These are phyloP conservation scores for Clarireedia monteithiana DNA, from an alignment of 2,329 filamentous ascomycete genomes.

Conservation along the genomic window DNA sequence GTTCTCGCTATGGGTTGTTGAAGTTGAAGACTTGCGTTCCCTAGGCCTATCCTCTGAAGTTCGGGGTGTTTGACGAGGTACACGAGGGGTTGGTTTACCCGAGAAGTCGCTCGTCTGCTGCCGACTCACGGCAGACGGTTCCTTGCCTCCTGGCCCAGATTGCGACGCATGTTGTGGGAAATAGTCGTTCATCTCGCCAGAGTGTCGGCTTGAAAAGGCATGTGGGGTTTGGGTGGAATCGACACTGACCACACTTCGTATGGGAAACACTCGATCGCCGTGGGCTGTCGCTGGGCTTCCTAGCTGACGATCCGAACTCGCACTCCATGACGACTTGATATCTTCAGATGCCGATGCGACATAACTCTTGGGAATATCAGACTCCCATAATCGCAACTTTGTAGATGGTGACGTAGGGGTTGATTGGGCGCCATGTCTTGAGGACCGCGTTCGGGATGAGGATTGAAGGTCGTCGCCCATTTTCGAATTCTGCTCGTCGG, in stretches of 20 bases:
- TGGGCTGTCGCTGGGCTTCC: slow-evolving; percentile 12
- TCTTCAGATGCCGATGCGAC: neutral
- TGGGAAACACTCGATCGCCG: slow-evolving; percentile 24
- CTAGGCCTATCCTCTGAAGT: neutral
- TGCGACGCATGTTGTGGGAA: slow-evolving; percentile 8
- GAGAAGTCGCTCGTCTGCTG: neutral
- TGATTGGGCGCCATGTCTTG: neutral
- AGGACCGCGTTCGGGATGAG: neutral
- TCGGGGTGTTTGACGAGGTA: neutral
- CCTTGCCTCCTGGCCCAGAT: slow-evolving; percentile 1
- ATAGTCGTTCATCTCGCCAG: slow-evolving; percentile 17
- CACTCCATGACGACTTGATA: slow-evolving; percentile 13
- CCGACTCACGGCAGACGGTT: neutral
- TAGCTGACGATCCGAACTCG: slow-evolving; percentile 15
- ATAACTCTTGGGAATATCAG: slow-evolving; percentile 5
- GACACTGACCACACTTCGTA: slow-evolving; percentile 25
- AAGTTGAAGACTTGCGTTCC: slow-evolving; percentile 11
- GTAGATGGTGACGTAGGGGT: neutral
- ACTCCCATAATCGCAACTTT: slow-evolving; percentile 4
- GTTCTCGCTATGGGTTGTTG: slow-evolving; percentile 12
- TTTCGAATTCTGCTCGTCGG: neutral
- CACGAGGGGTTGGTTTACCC: neutral
- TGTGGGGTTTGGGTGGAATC: slow-evolving; percentile 21
- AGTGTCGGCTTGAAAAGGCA: slow-evolving; percentile 10
- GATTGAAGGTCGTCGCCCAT: neutral